Evolutionary conservation across 257 asterid species (phyloP), one percentile per base, ranked within the genome.

Genomic region (Gentiana dahurica): DNA sequence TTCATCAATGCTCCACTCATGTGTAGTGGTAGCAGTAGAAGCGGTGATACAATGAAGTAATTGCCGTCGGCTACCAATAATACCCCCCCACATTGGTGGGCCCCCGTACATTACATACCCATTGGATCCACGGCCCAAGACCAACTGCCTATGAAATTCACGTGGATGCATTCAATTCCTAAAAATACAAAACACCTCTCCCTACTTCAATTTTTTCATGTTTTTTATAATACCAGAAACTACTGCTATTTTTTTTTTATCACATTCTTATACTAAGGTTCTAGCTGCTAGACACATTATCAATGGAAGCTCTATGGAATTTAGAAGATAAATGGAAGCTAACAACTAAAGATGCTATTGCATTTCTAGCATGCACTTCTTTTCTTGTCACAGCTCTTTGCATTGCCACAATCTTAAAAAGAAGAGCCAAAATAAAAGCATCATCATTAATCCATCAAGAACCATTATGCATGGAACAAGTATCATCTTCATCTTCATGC

Each of bases 221-320:
- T 41, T 24, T n/a, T 48, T 35, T 45, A 33, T 13, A 62, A 12
- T 11, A 36, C 5, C 34, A 12, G 52, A 50, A 35, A 2, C 38
- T 33, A 5, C 35, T 36, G 5, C 1, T 2, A n/a, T 12, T 2
- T 9, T 36, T 24, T 34, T 45, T 12, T 47, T 36, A 24, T n/a
- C 37, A 3, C 34, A 58, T 36, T 34, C 43, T 33, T 33, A 10
- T 15, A 1, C 15, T 36, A 44, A 6, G 12, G 45, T 44, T 6
- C 2, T 60, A 4, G n/a, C 36, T 13, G 34, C 24, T 44, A 6
- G 10, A 3, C 38, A 48, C 32, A 24, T 24, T 24, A 65, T 37
- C 56, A 48, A 81, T 86, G 94, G 89, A 87, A 50, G 71, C 81
- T 34, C 24, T 79, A 32, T 87, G 91, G 95, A 75, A 62, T 44